Evolutionary conservation across 139 green algal genomes (phyloP).

Genomic region (Chlamydomonas sp.): DNA sequence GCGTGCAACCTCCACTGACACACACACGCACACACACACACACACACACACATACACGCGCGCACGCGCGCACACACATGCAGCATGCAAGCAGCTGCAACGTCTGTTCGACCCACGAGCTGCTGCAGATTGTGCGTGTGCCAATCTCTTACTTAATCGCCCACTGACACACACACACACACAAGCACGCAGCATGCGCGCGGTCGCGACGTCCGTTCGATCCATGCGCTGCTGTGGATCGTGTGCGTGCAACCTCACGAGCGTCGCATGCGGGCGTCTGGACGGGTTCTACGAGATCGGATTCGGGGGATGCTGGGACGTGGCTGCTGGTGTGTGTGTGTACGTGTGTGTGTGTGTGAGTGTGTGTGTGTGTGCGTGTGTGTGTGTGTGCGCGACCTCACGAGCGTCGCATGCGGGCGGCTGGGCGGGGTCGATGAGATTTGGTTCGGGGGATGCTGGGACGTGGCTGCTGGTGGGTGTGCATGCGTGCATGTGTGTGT

Average conservation of each 20-base stretch:
- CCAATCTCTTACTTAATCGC: no score
- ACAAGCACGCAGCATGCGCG: not conserved
- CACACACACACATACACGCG: no score
- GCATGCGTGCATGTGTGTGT: no score
- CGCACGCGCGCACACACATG: no score
- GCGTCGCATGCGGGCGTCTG: slow-evolving; percentile 71
- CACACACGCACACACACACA: no score
- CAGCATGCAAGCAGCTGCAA: no score
- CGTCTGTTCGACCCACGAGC: no score
- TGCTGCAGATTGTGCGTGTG: no score
- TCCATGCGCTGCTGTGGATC: slow-evolving; percentile 80
- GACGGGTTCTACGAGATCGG: slow-evolving; percentile 94
- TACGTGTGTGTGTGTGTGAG: no score
- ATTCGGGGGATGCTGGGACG: slow-evolving; percentile 85
- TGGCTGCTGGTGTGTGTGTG: slow-evolving; percentile 41
- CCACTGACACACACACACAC: no score
- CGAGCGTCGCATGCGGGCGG: slow-evolving; percentile 68
- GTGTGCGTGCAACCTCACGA: slow-evolving; percentile 81
- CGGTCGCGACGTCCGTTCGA: slow-evolving; percentile 15
- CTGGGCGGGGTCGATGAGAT: slow-evolving; percentile 92
- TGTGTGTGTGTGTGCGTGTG: no score
- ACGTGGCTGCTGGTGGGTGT: slow-evolving; percentile 48
- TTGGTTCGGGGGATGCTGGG: slow-evolving; percentile 86
- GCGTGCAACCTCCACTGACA: no score
- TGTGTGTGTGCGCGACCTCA: slow-evolving; percentile 85